Percentiles rank a stretch among this genome's conserved stretches.
Conservation (phyloP, 106 monocot species). For the Agapanthus africanus region DNA sequence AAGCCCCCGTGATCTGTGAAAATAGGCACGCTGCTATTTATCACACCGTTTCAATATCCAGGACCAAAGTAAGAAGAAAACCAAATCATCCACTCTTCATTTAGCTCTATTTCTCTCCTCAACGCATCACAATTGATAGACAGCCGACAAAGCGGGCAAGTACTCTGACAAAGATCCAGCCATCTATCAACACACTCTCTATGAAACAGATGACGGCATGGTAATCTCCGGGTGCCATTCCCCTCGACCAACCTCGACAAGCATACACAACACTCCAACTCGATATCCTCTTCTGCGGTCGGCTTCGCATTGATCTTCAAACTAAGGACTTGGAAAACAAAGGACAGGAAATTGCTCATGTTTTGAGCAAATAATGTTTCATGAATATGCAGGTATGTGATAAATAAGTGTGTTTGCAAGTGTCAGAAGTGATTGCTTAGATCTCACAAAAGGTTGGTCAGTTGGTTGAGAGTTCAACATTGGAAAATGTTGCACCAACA, state of each 20-base stretch:
- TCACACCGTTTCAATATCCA: conserved; percentile 32
- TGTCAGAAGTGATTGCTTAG: conserved; percentile 11
- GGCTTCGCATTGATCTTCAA: conserved; percentile 6
- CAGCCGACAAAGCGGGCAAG: conserved; percentile 63
- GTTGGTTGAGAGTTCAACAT: too few relatives aligned
- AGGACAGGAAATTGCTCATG: conserved; percentile 15
- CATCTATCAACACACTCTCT: conserved; percentile 46
- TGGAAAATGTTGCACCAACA: too few relatives aligned
- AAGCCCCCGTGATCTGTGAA: too few relatives aligned
- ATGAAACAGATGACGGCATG: conserved; percentile 54
- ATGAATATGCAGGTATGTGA: not conserved
- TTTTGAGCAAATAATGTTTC: not conserved
- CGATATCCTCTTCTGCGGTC: conserved; percentile 8
- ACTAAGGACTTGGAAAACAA: conserved; percentile 14
- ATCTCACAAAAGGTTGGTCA: conserved; percentile 2
- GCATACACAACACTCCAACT: conserved; percentile 38
- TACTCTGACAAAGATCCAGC: conserved; percentile 30
- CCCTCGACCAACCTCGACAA: conserved; percentile 31
- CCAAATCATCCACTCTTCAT: conserved; percentile 58
- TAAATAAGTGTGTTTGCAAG: not conserved
- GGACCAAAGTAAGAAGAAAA: conserved; percentile 39
- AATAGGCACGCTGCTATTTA: too few relatives aligned
- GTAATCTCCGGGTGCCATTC: conserved; percentile 27
- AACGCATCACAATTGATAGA: conserved; percentile 10
- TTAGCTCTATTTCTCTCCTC: conserved; percentile 13